A percentile compares a stretch with the other conserved stretches of the same genome.
These are phyloP conservation scores for Lepidium aucheri DNA, from an alignment of 345 rosid genomes.

Conservation along the genomic window DNA sequence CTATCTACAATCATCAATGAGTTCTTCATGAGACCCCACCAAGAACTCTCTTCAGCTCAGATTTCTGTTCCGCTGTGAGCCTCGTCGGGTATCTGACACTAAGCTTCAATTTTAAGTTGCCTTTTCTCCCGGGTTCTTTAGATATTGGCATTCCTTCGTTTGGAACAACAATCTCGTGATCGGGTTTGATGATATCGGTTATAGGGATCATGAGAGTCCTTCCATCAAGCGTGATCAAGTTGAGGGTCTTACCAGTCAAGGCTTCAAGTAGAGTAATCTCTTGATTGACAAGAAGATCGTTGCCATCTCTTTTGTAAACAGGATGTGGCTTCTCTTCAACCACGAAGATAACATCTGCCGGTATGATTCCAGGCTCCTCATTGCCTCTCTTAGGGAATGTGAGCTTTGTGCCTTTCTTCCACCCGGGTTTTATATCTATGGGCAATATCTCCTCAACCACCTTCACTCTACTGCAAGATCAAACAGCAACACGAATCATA, in stretches of 20 bases:
- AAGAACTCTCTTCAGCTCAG: conserved; percentile 68
- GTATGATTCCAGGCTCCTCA: conserved; percentile 68
- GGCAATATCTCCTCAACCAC: conserved; percentile 68
- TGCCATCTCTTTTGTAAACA: conserved; percentile 71
- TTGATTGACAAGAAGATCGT: conserved; percentile 60
- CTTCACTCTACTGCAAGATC: conserved; percentile 45
- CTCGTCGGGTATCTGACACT: conserved; percentile 75
- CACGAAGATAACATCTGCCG: conserved; percentile 72
- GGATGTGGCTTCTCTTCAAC: conserved; percentile 86
- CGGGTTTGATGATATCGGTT: conserved; percentile 70
- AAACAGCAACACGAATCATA: conserved; percentile 5
- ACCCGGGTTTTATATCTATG: conserved; percentile 87
- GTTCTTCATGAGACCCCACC: conserved; percentile 44
- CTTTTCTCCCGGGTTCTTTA: conserved; percentile 70
- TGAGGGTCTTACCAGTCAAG: conserved; percentile 69
- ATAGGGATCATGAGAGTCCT: conserved; percentile 62
- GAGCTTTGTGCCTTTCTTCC: conserved; percentile 96
- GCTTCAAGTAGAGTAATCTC: conserved; percentile 85
- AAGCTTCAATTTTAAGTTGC: conserved; percentile 76
- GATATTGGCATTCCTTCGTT: conserved; percentile 95
- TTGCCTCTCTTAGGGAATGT: conserved; percentile 88
- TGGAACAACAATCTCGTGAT: conserved; percentile 63
- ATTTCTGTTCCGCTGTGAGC: conserved; percentile 69
- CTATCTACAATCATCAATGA: conserved; percentile 20
- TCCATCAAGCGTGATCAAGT: conserved; percentile 61